Evolutionary conservation across 305 asterid genomes (phyloP).

Genomic region (Coffea humblotiana): DNA sequence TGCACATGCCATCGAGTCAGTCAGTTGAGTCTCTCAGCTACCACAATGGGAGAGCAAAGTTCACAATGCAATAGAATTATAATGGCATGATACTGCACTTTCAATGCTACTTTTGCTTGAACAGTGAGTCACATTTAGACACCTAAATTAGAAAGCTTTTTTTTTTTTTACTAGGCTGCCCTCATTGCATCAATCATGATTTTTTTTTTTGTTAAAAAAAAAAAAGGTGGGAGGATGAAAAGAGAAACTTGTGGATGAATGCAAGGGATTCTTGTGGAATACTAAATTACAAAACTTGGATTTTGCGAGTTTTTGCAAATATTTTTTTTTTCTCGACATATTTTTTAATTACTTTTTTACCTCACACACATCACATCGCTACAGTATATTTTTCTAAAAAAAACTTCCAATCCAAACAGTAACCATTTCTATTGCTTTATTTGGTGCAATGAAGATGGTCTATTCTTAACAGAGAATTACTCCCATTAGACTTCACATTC

Average conservation of each 20-base stretch:
- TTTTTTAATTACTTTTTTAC: no score
- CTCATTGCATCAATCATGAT: background rate
- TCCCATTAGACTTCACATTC: background rate
- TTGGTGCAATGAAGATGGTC: background rate
- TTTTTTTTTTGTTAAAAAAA: background rate
- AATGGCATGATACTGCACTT: background rate
- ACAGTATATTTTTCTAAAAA: no score
- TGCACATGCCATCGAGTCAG: background rate
- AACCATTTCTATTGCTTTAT: background rate
- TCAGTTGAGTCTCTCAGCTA: background rate
- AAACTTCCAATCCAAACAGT: no score
- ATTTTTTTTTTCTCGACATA: no score
- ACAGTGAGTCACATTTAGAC: background rate
- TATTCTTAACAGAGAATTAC: background rate
- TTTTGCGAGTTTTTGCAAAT: no score
- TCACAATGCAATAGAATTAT: background rate
- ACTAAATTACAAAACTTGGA: no score
- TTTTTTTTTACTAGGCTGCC: background rate
- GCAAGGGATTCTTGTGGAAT: background rate
- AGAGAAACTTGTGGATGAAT: background rate
- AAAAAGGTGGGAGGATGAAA: background rate
- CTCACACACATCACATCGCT: no score
- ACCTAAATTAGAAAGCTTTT: background rate
- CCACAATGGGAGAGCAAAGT: constrained; percentile 5
- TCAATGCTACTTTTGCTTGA: background rate